Evolutionary conservation across 2,329 filamentous ascomycete genomes (phyloP).

Genomic region (Corynespora cassiicola): DNA sequence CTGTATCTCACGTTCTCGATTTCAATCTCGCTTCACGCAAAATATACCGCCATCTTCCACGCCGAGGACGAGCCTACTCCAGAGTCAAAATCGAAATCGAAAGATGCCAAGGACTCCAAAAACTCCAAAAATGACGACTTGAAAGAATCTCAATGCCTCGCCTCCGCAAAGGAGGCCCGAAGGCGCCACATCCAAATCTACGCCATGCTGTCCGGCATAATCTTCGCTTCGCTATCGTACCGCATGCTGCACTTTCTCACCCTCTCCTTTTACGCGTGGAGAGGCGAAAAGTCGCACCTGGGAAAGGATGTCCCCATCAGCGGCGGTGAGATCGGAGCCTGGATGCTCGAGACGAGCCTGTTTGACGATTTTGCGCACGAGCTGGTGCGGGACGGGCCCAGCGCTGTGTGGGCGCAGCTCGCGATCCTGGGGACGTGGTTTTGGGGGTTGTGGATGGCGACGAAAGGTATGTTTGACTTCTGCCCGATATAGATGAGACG

Average conservation of each 20-base stretch:
- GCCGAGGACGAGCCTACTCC: not conserved
- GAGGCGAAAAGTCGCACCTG: constrained; percentile 4
- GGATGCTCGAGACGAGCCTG: constrained; percentile 35
- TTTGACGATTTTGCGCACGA: constrained; percentile 37
- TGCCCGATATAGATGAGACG: too few species aligned
- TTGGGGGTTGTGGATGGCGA: constrained; percentile 37
- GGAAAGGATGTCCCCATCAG: constrained; percentile 2
- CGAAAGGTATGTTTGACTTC: constrained; percentile 25
- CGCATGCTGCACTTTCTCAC: constrained; percentile 41
- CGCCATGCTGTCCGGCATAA: constrained; percentile 28
- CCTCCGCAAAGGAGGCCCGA: constrained; percentile 15
- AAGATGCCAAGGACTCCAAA: constrained; percentile 13
- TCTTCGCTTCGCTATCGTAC: constrained; percentile 34
- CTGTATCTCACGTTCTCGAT: constrained; percentile 29
- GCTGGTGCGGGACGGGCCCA: constrained; percentile 29
- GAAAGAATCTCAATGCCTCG: too few species aligned
- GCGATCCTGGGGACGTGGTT: constrained; percentile 34
- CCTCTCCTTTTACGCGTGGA: constrained; percentile 30
- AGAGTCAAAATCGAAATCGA: constrained; percentile 6
- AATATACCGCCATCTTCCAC: constrained; percentile 19
- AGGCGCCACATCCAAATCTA: constrained; percentile 35
- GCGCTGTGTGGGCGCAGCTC: constrained; percentile 31
- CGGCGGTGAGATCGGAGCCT: constrained; percentile 18
- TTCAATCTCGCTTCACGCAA: constrained; percentile 19
- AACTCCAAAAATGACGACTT: not conserved